Evolutionary conservation across 768 basidiomycete genomes (phyloP), one percentile per base, ranked within the genome.

Genomic region (Collybia sp.): DNA sequence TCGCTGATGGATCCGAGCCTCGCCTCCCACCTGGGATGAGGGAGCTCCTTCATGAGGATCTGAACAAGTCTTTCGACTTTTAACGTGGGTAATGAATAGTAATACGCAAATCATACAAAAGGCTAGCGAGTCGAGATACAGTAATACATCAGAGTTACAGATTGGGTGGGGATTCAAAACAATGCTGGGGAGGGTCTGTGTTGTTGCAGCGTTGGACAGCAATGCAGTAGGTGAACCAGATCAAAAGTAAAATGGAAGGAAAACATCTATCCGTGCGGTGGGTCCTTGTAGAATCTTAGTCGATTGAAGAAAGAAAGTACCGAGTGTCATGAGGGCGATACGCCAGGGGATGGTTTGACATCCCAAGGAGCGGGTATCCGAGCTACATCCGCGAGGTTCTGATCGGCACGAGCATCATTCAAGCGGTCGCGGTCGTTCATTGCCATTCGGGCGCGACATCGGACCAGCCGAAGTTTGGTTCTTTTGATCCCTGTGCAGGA

Each of bases 11-110:
- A 12, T 72, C 71, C 0, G 74, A 88, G 52, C 92, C 95, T 0
- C 68, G 80, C 5, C 72, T 99, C 30, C 95, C 95, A 1, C 80
- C 82, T 0, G 94, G 94, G 4, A 99, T 99, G 95, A 79, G 78
- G 43, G 75, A 88, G 56, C 81, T 90, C 39, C 71, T 98, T 17
- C 73, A 87, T 50, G 82, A 89, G 53, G 93, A 98, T 60, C 73
- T 96, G 49, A 80, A 96, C 63, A 85, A 88, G 59, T 75, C 79
- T 6, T 93, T 96, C 55, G 91, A 93, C 40, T 84, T 90, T 59
- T 88, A 66, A 72, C 34, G 16, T 13, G 25, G 8, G 25, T 25
- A 8, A 25, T 8, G 25, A 25, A 25, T 25, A 25, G 25, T 25
- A 25, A 25, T 25, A 25, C 3, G 8, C 25, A 25, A 25, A 25